Evolutionary conservation across 352 stramenopile species (phyloP).

Genomic region (Phytophthora fragariaefolia): DNA sequence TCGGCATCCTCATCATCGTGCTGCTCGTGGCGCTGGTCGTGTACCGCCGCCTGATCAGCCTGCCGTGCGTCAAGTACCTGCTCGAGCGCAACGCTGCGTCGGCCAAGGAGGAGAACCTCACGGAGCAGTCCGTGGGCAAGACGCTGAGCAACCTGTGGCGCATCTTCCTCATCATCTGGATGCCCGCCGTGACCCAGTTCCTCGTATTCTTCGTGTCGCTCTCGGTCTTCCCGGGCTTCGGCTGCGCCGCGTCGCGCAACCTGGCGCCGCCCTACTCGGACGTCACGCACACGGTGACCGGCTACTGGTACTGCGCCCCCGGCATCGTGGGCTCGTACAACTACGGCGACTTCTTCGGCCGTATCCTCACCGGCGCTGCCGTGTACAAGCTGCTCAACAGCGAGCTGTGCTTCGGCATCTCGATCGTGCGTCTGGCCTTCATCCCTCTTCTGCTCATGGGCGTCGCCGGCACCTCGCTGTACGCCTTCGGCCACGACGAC

Average conservation of each 20-base stretch:
- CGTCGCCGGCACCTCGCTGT: slow-evolving; percentile 56
- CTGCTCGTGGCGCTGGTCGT: slow-evolving; percentile 51
- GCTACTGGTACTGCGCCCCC: slow-evolving; percentile 56
- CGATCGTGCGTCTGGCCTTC: slow-evolving; percentile 56
- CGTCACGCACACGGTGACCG: slow-evolving; percentile 23
- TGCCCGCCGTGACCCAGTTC: slow-evolving; percentile 57
- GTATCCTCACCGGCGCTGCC: slow-evolving; percentile 50
- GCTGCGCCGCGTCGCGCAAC: slow-evolving; percentile 48
- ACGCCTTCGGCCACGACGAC: slow-evolving; percentile 48
- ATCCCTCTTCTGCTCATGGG: slow-evolving; percentile 67
- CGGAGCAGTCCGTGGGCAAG: slow-evolving; percentile 33
- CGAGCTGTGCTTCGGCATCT: slow-evolving; percentile 48
- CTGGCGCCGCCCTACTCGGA: slow-evolving; percentile 36
- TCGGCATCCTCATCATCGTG: slow-evolving; percentile 59
- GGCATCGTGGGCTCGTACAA: slow-evolving; percentile 69
- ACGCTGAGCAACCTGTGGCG: slow-evolving; percentile 51
- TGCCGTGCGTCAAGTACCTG: slow-evolving; percentile 60
- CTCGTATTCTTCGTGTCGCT: slow-evolving; percentile 71
- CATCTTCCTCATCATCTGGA: slow-evolving; percentile 58
- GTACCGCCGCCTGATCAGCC: slow-evolving; percentile 42
- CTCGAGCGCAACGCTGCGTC: slow-evolving; percentile 53
- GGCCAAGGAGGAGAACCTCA: slow-evolving; percentile 39
- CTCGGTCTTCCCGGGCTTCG: slow-evolving; percentile 58
- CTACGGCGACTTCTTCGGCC: slow-evolving; percentile 69
- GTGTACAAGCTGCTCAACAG: slow-evolving; percentile 68